Percentiles rank a stretch among this genome's conserved stretches.
Conservation (phyloP, 345 rosid species). For the Turnera subulata region DNA sequence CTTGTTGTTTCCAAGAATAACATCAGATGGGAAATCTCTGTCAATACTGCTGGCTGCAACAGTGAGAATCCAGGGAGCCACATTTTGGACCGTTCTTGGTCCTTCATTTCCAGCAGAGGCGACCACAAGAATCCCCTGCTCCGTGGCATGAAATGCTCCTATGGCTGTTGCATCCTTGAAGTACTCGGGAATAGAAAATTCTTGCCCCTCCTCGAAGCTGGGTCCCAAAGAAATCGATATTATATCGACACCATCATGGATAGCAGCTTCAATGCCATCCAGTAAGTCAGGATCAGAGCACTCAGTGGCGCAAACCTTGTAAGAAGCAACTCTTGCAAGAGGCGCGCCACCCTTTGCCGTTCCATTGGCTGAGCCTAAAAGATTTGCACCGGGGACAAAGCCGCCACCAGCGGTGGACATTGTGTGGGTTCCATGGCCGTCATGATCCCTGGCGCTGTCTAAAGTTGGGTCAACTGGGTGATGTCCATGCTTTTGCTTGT, state of each 20-base stretch:
- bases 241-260: conserved; percentile 65
- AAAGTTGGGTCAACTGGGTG: neutral
- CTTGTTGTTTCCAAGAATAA: conserved; percentile 52
- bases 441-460: neutral
- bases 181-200: conserved; percentile 30
- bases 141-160: conserved; percentile 76
- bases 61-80: conserved; percentile 81
- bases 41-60: conserved; percentile 87
- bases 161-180: conserved; percentile 62
- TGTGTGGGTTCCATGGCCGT: neutral
- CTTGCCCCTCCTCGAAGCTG: too few species aligned
- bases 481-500: neutral
- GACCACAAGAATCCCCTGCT: conserved; percentile 64
- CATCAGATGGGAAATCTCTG: conserved; percentile 65
- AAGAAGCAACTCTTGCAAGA: neutral
- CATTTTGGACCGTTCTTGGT: conserved; percentile 58
- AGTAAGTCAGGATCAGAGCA: conserved; percentile 19
- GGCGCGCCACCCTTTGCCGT: neutral
- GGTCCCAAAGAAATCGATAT: conserved; percentile 66
- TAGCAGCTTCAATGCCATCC: conserved; percentile 77
- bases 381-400: neutral
- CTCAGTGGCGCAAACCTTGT: neutral
- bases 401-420: neutral
- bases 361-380: neutral
- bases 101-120: conserved; percentile 91